A percentile compares a stretch with the other conserved stretches of the same genome.
Evolutionary conservation across 805 yeast genomes (phyloP).

Genomic region (Candida namnaoensis): DNA sequence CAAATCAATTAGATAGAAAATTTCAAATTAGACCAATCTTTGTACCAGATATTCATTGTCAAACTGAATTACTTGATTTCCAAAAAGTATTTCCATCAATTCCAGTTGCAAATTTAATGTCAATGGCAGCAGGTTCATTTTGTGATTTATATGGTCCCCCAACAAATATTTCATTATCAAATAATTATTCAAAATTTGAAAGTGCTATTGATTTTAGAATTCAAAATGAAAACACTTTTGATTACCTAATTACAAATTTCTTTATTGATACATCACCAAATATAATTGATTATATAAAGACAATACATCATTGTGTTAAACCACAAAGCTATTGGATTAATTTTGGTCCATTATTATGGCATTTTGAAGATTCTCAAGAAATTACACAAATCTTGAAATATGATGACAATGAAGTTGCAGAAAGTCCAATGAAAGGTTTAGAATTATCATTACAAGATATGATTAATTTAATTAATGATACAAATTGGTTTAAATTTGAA

Average conservation of each 20-base stretch:
- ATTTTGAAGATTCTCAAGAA: constrained; percentile 45
- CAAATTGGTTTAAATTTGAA: constrained; percentile 42
- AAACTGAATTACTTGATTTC: constrained; percentile 23
- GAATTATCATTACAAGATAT: constrained; percentile 55
- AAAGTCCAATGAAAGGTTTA: constrained; percentile 38
- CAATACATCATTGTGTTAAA: constrained; percentile 37
- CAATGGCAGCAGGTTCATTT: constrained; percentile 69
- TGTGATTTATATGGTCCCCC: constrained; percentile 62
- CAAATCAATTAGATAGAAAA: constrained; percentile 34
- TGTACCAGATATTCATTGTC: constrained; percentile 45
- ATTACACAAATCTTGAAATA: constrained; percentile 13
- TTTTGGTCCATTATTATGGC: constrained; percentile 69
- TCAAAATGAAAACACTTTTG: constrained; percentile 28
- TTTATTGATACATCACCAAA: constrained; percentile 60
- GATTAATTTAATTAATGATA: constrained; percentile 28
- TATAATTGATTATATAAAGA: constrained; percentile 44
- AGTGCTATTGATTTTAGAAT: constrained; percentile 32
- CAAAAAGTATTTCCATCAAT: constrained; percentile 27
- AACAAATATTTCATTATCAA: constrained; percentile 8
- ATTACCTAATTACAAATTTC: constrained; percentile 44
- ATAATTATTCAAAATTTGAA: constrained; percentile 19
- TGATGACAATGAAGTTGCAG: constrained; percentile 15
- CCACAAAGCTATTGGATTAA: constrained; percentile 45
- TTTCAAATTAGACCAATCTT: constrained; percentile 40
- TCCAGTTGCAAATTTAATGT: constrained; percentile 44